Evolutionary conservation across 805 yeast species (phyloP).

Genomic region (Candida arabinofermentans): DNA sequence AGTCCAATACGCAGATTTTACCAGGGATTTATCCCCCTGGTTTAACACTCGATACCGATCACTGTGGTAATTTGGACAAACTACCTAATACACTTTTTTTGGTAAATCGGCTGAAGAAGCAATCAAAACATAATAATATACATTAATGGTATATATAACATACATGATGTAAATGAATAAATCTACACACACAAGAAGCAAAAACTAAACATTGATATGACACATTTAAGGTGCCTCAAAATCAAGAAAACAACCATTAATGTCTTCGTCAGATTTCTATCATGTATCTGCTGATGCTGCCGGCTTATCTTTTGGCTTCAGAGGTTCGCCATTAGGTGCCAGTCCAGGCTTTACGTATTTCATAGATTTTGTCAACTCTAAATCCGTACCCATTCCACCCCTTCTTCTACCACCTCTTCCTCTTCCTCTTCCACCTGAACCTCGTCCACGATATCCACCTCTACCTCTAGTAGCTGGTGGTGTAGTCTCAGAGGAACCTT

Average conservation of each 20-base stretch:
- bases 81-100: not conserved
- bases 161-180: too few relatives aligned
- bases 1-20: constrained; percentile 37
- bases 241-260: too few relatives aligned
- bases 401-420: constrained; percentile 11
- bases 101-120: too few relatives aligned
- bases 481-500: not conserved
- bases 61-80: constrained; percentile 24
- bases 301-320: not conserved
- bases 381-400: constrained; percentile 11
- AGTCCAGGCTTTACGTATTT: constrained; percentile 26
- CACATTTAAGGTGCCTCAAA: too few relatives aligned
- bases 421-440: constrained; percentile 11
- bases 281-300: not conserved
- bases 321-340: constrained; percentile 16
- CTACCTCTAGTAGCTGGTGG: constrained; percentile 2
- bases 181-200: not conserved
- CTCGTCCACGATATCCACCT: not conserved
- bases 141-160: too few relatives aligned
- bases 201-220: too few relatives aligned
- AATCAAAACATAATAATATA: too few relatives aligned
- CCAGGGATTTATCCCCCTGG: constrained; percentile 2
- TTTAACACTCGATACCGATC: constrained; percentile 39
- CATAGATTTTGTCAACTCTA: constrained; percentile 6
- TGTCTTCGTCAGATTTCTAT: too few relatives aligned